A percentile compares a stretch with the other conserved stretches of the same genome.
Conservation (phyloP, 768 basidiomycete genomes). For the Kwoniella shandongensis region DNA sequence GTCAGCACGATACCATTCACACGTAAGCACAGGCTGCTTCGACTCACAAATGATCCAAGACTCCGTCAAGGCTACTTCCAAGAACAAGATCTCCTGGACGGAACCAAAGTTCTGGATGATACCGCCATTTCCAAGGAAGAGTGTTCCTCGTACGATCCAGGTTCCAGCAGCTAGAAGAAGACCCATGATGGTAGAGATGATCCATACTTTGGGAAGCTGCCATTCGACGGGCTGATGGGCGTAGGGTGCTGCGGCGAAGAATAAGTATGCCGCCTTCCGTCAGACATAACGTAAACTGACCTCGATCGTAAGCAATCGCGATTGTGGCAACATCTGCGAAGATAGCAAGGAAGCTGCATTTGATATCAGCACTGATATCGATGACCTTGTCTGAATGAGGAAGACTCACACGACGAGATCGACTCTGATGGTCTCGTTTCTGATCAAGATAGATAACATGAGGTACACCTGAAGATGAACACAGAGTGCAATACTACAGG, state of each 20-base stretch:
- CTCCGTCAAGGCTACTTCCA: slow-evolving; percentile 60
- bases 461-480: slow-evolving; percentile 59
- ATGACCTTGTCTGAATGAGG: too few relatives aligned
- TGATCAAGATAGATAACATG: slow-evolving; percentile 57
- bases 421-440: slow-evolving; percentile 59
- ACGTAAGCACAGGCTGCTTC: neutral
- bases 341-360: slow-evolving; percentile 54
- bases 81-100: slow-evolving; percentile 58
- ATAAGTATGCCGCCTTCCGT: too few relatives aligned
- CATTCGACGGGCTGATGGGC: slow-evolving; percentile 58
- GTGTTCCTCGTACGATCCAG: slow-evolving; percentile 58
- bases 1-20: slow-evolving; percentile 9
- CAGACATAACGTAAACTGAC: slow-evolving; percentile 5
- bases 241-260: slow-evolving; percentile 48
- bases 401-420: slow-evolving; percentile 56
- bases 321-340: slow-evolving; percentile 59
- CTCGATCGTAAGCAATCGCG: slow-evolving; percentile 59
- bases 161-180: slow-evolving; percentile 57
- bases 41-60: slow-evolving; percentile 56
- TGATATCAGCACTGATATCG: slow-evolving; percentile 10
- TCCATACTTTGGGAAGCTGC: slow-evolving; percentile 60
- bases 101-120: slow-evolving; percentile 58
- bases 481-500: slow-evolving; percentile 57
- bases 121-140: slow-evolving; percentile 55
- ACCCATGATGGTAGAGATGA: slow-evolving; percentile 57